A percentile compares a stretch with the other conserved stretches of the same genome.
These are phyloP conservation scores for Bathelium albidoporum DNA, from an alignment of 495 filamentous ascomycete species.

Conservation along the genomic window DNA sequence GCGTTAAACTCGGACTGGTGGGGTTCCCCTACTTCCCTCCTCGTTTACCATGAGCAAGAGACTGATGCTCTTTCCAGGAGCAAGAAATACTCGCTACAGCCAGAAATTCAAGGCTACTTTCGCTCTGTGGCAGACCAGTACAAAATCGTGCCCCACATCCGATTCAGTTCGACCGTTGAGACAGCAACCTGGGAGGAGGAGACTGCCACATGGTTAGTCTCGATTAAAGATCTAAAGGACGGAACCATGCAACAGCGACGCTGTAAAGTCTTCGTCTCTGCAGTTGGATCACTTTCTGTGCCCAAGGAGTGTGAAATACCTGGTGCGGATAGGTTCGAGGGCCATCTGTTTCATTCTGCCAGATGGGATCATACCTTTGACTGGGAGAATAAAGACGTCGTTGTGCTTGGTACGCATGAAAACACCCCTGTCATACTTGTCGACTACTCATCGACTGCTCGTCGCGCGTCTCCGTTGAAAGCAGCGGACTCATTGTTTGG, in stretches of 20 bases:
- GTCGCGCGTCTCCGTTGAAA: no score
- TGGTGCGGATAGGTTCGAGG: conserved; percentile 38
- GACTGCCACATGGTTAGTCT: conserved; percentile 37
- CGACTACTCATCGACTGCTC: no score
- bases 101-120: conserved; percentile 34
- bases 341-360: conserved; percentile 48
- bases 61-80: neutral
- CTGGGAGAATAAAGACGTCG: conserved; percentile 47
- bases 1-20: conserved; percentile 37
- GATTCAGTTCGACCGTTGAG: conserved; percentile 34
- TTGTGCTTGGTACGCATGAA: conserved; percentile 39
- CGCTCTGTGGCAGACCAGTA: conserved; percentile 37
- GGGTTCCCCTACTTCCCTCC: neutral
- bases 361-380: conserved; percentile 47
- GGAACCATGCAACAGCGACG: conserved; percentile 25
- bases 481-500: no score
- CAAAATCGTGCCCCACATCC: conserved; percentile 34
- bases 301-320: conserved; percentile 42
- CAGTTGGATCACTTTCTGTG: conserved; percentile 42
- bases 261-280: conserved; percentile 48
- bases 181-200: conserved; percentile 36
- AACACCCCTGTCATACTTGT: conserved; percentile 8
- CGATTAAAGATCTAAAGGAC: conserved; percentile 29
- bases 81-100: conserved; percentile 14
- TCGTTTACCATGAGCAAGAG: neutral